Base-by-base conservation (phyloP, 73 alveolate genomes). In the Paramecium octaurelia region DNA sequence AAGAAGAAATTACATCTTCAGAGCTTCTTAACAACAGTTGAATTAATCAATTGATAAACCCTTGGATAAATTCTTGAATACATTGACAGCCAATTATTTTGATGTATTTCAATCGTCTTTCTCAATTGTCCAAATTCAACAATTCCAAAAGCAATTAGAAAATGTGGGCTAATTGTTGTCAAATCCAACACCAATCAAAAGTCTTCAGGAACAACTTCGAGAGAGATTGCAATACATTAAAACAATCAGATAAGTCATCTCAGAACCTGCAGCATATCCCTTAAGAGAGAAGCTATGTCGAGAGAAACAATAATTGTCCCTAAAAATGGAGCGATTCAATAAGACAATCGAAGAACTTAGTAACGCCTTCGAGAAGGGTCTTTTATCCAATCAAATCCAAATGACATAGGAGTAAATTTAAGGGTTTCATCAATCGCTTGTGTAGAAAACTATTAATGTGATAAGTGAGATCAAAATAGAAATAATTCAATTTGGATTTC, bases 231-330 rank as follows among this genome's bases (percentile, higher is more conserved):
- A 46, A 18, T 80, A 43, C 8, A 80, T 80, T n/a, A 44, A 80
- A 80, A 80, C 91, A 21, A 80, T 80, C 6, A 21, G 91, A 20
- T 46, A 80, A 20, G 34, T 80, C 1, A 24, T 80, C 9, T 44
- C 91, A 24, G 91, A 80, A 80, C 50, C 70, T 9, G 6, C 73
- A 44, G 91, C 91, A 43, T 80, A 24, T 46, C 91, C 91, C 4
- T 31, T 80, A 40, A 40, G 91, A 20, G 91, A 80, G 75, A 80
- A 80, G 24, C 1, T 80, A 6, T 80, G 91, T 80, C 16, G 91
- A 80, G 70, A 80, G 58, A 80, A 80, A 35, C 3, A 21, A 10
- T 9, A 40, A 44, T 35, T 42, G 1, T 10, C 21, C 1, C 14
- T 20, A 20, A 80, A 80, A 11, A 31, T 80, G 54, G 70, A 44